Conservation (phyloP, 441 rosid genomes). For the Pelargonium fulgidum region DNA sequence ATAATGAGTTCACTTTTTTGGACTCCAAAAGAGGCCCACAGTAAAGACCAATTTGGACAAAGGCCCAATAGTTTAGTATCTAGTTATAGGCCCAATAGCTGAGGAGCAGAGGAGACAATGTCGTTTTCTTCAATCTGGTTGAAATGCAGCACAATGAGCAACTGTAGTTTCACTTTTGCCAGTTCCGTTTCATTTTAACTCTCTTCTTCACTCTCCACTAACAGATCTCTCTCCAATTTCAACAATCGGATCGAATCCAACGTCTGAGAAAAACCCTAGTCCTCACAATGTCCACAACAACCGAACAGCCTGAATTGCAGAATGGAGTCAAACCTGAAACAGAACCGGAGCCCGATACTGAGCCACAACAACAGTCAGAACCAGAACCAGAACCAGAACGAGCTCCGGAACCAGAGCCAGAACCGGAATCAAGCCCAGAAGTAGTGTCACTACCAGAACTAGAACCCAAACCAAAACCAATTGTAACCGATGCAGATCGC, state of each 20-base stretch:
- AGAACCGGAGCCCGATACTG: constrained; percentile 19
- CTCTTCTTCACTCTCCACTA: constrained; percentile 8
- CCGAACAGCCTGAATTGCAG: constrained; percentile 39
- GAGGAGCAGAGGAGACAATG: no score
- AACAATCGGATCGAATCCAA: not conserved
- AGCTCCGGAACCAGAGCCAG: constrained; percentile 13
- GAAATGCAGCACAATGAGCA: no score
- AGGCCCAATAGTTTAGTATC: no score
- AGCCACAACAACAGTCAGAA: constrained; percentile 10
- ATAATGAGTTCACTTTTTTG: no score
- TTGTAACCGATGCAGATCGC: constrained; percentile 19
- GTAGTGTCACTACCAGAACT: constrained; percentile 8
- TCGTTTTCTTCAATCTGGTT: no score
- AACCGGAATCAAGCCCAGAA: constrained; percentile 18
- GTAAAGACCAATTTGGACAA: no score
- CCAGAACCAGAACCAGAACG: constrained; percentile 22
- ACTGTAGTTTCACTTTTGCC: not conserved
- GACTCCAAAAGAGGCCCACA: no score
- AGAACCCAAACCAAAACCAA: constrained; percentile 11
- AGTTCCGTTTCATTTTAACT: constrained; percentile 20
- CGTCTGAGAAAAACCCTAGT: constrained; percentile 1
- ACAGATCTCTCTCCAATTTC: constrained; percentile 18
- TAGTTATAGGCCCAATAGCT: no score
- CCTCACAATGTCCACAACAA: constrained; percentile 32
- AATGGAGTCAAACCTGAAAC: constrained; percentile 33